Evolutionary conservation across 108 stramenopile species (phyloP), one percentile per base, ranked within the genome.

Genomic region (Epipyxis sp.): DNA sequence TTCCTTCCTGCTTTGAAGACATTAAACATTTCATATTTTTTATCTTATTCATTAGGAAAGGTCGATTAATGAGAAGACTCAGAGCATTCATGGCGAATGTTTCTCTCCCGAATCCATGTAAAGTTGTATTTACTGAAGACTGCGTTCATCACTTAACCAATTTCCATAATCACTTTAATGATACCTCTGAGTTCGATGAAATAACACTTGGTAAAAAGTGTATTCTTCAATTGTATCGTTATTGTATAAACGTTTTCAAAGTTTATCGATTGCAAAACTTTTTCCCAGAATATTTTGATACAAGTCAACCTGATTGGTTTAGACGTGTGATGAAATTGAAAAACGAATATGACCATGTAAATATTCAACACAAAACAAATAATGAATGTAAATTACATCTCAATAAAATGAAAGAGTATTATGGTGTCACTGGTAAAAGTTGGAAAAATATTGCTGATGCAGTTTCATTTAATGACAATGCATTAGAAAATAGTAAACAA

Each of bases 281-380:
- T 39, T 74, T 74, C 50, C 71, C 71, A 29, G 71, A 74, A 42
- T 74, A 74, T 37, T 74, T 74, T 42, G 34, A 16, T 10, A 16
- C 71, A 10, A 35, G 13, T 74, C 27, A 27, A 34, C 71, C 71
- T 32, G 3, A 16, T 10, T 74, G 71, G 71, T 74, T 35, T 37
- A 37, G 71, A 10, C 10, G 25, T 13, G 16, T 74, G 34, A 13
- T 74, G 34, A 6, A 34, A 6, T 37, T 3, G 3, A 74, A 57
- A 37, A 10, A 54, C 6, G 71, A 46, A 6, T 37, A 34, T 37
- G 71, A 74, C 20, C 3, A 74, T 43, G 50, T 20, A 10, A 32
- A 34, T 6, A 37, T 74, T 13, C 20, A 13, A 46, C 71, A 32
- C 34, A 37, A 27, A 74, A 6, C 10, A 74, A 42, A 37, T 32